These are phyloP conservation scores for Podaxis sp. DNA, from an alignment of 768 basidiomycete species.

Conservation along the genomic window DNA sequence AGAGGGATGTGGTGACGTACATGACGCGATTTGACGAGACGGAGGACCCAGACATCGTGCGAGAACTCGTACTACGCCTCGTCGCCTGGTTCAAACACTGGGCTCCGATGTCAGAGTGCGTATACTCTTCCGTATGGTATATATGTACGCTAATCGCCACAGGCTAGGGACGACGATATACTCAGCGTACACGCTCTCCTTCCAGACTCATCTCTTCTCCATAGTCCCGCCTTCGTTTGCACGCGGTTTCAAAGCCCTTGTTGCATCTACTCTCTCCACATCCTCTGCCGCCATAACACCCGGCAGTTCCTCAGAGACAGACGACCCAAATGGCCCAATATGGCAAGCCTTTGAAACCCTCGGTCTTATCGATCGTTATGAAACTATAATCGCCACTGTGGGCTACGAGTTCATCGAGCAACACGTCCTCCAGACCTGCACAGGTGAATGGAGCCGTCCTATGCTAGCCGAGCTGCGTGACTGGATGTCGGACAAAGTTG, in stretches of 20 bases:
- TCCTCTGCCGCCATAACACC: neutral
- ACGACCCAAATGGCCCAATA: slow-evolving; percentile 20
- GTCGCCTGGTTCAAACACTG: slow-evolving; percentile 75
- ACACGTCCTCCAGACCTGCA: slow-evolving; percentile 62
- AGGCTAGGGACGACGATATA: slow-evolving; percentile 61
- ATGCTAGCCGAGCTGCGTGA: slow-evolving; percentile 55
- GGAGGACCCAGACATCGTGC: slow-evolving; percentile 44
- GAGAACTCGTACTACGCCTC: slow-evolving; percentile 52
- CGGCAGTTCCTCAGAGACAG: neutral
- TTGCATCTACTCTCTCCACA: slow-evolving; percentile 43
- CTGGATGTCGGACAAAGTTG: slow-evolving; percentile 80
- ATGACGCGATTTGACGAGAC: slow-evolving; percentile 53
- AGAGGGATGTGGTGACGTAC: slow-evolving; percentile 51
- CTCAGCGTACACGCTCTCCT: slow-evolving; percentile 59
- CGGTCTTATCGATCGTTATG: slow-evolving; percentile 78
- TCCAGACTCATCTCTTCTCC: slow-evolving; percentile 74
- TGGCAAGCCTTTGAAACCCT: slow-evolving; percentile 66
- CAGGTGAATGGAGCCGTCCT: slow-evolving; percentile 64
- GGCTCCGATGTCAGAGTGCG: slow-evolving; percentile 64
- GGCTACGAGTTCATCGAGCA: slow-evolving; percentile 84
- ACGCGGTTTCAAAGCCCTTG: slow-evolving; percentile 61
- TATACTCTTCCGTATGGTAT: slow-evolving; percentile 12
- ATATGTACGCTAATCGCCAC: slow-evolving; percentile 9
- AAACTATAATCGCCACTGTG: slow-evolving; percentile 76
- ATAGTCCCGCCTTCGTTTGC: slow-evolving; percentile 66